Percentiles rank a stretch among this genome's conserved stretches.
phyloP scores from a whole-genome alignment of 2,329 filamentous ascomycete species.

The Zarea fungicola region DNA sequence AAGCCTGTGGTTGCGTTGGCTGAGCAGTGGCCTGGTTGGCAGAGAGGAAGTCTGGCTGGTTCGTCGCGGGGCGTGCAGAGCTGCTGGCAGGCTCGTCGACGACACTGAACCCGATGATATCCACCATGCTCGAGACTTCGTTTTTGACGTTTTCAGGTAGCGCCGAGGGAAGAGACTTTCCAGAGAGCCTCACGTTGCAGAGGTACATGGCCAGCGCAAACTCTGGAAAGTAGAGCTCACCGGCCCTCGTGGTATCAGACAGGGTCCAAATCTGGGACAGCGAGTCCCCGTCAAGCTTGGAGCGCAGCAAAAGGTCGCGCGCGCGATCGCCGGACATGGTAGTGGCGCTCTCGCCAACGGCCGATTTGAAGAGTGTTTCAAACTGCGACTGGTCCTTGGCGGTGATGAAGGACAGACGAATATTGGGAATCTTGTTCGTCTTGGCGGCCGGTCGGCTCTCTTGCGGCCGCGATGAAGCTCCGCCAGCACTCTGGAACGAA shows the following conservation, averaged over 20 bases:
- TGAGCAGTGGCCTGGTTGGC: slow-evolving; percentile 52
- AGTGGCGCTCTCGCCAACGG: slow-evolving; percentile 75
- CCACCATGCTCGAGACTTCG: slow-evolving; percentile 98
- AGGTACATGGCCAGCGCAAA: slow-evolving; percentile 98
- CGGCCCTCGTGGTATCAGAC: slow-evolving; percentile 92
- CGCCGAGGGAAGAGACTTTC: slow-evolving; percentile 67
- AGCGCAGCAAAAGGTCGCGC: slow-evolving; percentile 80
- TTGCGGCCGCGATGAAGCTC: slow-evolving; percentile 38
- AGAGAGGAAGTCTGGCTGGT: slow-evolving; percentile 63
- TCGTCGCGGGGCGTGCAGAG: slow-evolving; percentile 49
- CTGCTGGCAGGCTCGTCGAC: slow-evolving; percentile 60
- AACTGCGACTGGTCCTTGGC: slow-evolving; percentile 94
- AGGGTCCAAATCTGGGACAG: slow-evolving; percentile 94
- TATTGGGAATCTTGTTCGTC: slow-evolving; percentile 80
- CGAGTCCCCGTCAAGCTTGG: slow-evolving; percentile 79
- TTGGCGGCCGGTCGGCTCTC: slow-evolving; percentile 46
- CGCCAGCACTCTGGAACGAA: slow-evolving; percentile 51
- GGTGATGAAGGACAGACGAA: slow-evolving; percentile 92
- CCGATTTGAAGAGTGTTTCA: slow-evolving; percentile 94
- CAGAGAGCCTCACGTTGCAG: slow-evolving; percentile 87
- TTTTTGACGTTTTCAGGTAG: slow-evolving; percentile 88
- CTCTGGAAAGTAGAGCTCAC: slow-evolving; percentile 93
- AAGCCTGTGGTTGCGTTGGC: slow-evolving; percentile 68
- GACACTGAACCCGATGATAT: slow-evolving; percentile 95
- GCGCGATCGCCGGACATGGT: slow-evolving; percentile 92